Evolutionary conservation across 345 rosid species (phyloP).

Genomic region (Conringia planisiliqua): DNA sequence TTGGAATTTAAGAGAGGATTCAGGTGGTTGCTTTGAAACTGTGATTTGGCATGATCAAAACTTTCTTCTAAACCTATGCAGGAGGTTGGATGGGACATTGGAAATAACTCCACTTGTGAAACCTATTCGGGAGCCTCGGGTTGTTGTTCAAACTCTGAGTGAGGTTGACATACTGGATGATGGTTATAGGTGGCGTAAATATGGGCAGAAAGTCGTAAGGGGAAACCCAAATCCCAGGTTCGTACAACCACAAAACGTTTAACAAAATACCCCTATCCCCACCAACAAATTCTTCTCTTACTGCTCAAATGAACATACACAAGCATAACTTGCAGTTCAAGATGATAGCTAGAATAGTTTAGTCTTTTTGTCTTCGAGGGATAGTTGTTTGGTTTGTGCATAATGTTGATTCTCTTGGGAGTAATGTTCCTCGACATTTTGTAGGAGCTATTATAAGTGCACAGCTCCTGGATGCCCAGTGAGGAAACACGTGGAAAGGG

Average conservation of each 20-base stretch:
- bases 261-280: not conserved
- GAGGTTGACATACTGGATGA: constrained; percentile 98
- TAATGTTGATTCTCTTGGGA: constrained; percentile 1
- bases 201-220: constrained; percentile 98
- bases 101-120: constrained; percentile 88
- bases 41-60: constrained; percentile 14
- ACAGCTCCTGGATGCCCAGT: constrained; percentile 91
- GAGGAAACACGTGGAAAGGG: constrained; percentile 98
- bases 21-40: constrained; percentile 9
- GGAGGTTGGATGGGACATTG: constrained; percentile 78
- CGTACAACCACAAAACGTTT: not conserved
- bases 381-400: not conserved
- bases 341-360: not conserved
- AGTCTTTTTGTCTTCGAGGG: not conserved
- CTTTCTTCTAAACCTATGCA: constrained; percentile 34
- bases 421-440: constrained; percentile 16
- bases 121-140: constrained; percentile 97
- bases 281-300: not conserved
- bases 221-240: constrained; percentile 99
- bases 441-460: constrained; percentile 98
- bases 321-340: constrained; percentile 2
- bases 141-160: constrained; percentile 94
- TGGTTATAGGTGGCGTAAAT: constrained; percentile 99
- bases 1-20: constrained; percentile 9
- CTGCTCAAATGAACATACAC: not conserved